Base-by-base conservation (phyloP, 306 rosid species). In the Myrica gale region DNA sequence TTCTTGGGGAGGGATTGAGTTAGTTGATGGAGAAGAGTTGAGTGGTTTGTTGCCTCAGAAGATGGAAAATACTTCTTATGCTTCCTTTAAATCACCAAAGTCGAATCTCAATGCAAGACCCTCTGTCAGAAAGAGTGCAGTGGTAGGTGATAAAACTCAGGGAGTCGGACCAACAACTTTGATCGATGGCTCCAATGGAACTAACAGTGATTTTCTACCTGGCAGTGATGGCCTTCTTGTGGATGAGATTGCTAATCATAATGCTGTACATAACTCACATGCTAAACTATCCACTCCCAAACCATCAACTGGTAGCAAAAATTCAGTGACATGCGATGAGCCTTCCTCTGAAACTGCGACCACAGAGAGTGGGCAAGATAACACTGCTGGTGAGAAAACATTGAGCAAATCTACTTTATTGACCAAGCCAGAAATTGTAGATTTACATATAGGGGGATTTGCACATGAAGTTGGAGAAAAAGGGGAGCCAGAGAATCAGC, bases 41-140 rank as follows among this genome's bases (percentile, higher is more conserved):
- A 72, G 37, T 84, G 85, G 68, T 80, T 47, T 78, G 70, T 84
- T 82, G 72, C 88, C 93, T 61, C 82, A 63, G 45, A 92, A 89
- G 82, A 83, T 5, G 57, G 66, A 54, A 51, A 85, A 76, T 82
- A 74, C 80, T 26, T 67, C 83, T 86, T 65, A 81, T 83, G 71
- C 76, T 73, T 82, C 84, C 81, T 68, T 79, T 67, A 86, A 79
- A 74, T 74, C 88, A 53, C 85, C 74, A 45, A 87, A 82, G 80
- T 56, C 39, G 61, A 57, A 80, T 51, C 37, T 71, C 23, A 82
- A 80, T 51, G 67, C 80, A 69, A 78, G 81, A 65, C 72, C 87
- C 43, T 72, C 90, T 21, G 2, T 20, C 65, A 72, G 77, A 80
- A 80, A 69, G 79, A 74, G 57, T 57, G 82, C 85, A 21, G 53